These are phyloP conservation scores for Trichophyton benhamiae DNA, from an alignment of 2,329 filamentous ascomycete species.

Conservation along the genomic window DNA sequence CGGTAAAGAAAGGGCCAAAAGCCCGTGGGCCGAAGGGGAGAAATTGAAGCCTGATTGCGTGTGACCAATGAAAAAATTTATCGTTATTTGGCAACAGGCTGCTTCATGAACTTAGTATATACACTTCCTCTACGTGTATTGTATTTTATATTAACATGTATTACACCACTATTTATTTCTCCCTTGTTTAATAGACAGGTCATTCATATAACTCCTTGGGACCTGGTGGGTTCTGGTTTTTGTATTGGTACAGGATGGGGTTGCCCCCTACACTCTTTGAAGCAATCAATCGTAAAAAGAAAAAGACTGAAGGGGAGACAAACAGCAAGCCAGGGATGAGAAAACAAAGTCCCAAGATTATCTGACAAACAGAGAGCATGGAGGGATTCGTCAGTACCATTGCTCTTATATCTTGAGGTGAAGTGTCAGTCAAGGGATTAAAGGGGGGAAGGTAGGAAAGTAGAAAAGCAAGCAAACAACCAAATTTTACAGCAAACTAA, in stretches of 20 bases:
- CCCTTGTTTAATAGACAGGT: background rate
- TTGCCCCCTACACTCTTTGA: background rate
- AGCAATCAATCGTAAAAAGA: background rate
- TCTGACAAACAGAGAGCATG: background rate
- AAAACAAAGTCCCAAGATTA: background rate
- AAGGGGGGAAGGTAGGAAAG: background rate
- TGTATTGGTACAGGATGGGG: background rate
- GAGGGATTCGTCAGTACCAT: background rate
- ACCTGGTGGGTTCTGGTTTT: background rate
- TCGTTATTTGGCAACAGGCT: background rate
- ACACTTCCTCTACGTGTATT: conserved; percentile 1
- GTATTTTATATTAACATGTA: conserved; percentile 4
- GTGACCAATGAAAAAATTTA: background rate
- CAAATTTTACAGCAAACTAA: conserved; percentile 1
- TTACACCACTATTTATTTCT: background rate
- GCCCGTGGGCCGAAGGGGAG: background rate
- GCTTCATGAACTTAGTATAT: background rate
- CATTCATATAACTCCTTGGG: background rate
- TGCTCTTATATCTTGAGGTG: background rate
- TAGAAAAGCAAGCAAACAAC: conserved; percentile 1
- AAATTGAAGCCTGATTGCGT: background rate
- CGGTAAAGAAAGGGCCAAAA: background rate
- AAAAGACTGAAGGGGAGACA: background rate
- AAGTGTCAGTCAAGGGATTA: background rate
- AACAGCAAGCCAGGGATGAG: background rate